phyloP scores from a whole-genome alignment of 768 basidiomycete species.

The Harrya chromipes region DNA sequence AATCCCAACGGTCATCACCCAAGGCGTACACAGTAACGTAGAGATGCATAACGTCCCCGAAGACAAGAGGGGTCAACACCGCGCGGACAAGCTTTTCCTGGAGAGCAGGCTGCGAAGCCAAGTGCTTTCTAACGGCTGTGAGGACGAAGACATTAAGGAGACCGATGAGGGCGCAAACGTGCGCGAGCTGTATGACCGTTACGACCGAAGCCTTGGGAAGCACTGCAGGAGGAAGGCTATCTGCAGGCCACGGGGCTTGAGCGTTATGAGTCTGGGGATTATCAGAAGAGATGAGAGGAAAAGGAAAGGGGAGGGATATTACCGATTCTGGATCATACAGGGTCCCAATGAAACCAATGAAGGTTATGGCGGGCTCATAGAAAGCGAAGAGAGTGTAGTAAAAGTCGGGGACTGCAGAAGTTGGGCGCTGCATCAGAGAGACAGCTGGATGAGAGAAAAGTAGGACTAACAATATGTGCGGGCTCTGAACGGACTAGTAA shows the following conservation, averaged over 20 bases:
- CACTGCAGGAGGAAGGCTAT: slow-evolving; percentile 41
- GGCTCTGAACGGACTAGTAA: not conserved
- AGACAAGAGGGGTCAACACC: slow-evolving; percentile 62
- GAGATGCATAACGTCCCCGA: slow-evolving; percentile 68
- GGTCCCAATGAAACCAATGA: slow-evolving; percentile 64
- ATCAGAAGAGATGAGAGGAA: slow-evolving; percentile 1
- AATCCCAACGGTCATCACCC: slow-evolving; percentile 64
- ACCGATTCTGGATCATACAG: slow-evolving; percentile 63
- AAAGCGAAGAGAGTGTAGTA: slow-evolving; percentile 74
- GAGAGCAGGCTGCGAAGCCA: slow-evolving; percentile 53
- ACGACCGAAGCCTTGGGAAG: slow-evolving; percentile 64
- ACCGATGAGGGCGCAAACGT: slow-evolving; percentile 74
- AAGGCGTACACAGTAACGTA: slow-evolving; percentile 71
- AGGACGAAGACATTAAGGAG: slow-evolving; percentile 68
- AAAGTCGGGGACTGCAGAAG: slow-evolving; percentile 65
- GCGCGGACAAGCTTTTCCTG: slow-evolving; percentile 71
- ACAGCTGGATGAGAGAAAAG: slow-evolving; percentile 1
- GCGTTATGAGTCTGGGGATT: slow-evolving; percentile 58
- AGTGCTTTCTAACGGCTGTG: slow-evolving; percentile 55
- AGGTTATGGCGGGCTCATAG: slow-evolving; percentile 69
- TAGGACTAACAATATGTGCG: no score
- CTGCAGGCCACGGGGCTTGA: slow-evolving; percentile 70
- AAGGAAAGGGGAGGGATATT: slow-evolving; percentile 20
- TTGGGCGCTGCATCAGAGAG: slow-evolving; percentile 37
- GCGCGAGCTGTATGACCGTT: slow-evolving; percentile 71